A percentile compares a stretch with the other conserved stretches of the same genome.
phyloP scores from a whole-genome alignment of 345 rosid species.

The Ceriops zippeliana region DNA sequence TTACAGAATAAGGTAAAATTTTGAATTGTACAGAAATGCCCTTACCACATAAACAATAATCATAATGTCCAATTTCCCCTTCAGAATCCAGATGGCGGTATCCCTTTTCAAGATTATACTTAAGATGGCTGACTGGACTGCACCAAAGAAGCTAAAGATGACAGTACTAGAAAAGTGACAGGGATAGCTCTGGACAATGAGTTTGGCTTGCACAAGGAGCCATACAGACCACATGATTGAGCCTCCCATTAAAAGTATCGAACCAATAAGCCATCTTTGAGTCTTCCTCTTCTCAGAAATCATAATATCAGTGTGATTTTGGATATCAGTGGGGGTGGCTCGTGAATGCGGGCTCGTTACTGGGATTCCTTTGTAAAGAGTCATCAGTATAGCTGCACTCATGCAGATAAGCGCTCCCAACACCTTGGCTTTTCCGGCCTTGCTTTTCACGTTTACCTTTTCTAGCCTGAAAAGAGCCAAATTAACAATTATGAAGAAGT shows the following conservation, averaged over 20 bases:
- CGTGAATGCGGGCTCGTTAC: slow-evolving; percentile 2
- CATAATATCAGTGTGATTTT: neutral
- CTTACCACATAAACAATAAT: slow-evolving; percentile 16
- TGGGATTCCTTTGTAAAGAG: slow-evolving; percentile 24
- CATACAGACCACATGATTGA: slow-evolving; percentile 24
- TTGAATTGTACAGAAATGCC: neutral
- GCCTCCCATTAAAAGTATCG: slow-evolving; percentile 22
- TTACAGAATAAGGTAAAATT: neutral
- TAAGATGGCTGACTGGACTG: slow-evolving; percentile 17
- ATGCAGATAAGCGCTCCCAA: slow-evolving; percentile 25
- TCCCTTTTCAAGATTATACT: slow-evolving; percentile 12
- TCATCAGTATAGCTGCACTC: slow-evolving; percentile 19
- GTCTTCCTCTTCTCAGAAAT: neutral
- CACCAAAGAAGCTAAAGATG: slow-evolving; percentile 20
- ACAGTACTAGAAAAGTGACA: slow-evolving; percentile 25
- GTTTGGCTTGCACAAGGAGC: slow-evolving; percentile 26
- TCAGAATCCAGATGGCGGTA: slow-evolving; percentile 19
- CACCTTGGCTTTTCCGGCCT: slow-evolving; percentile 24
- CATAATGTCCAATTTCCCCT: slow-evolving; percentile 17
- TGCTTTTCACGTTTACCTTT: slow-evolving; percentile 16
- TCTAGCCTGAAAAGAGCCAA: slow-evolving; percentile 14
- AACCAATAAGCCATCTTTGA: slow-evolving; percentile 20
- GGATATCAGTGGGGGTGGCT: neutral
- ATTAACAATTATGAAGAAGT: neutral
- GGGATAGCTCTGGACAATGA: slow-evolving; percentile 18